These are phyloP conservation scores for Artemisia annua DNA, from an alignment of 129 eudicot species.

Conservation along the genomic window DNA sequence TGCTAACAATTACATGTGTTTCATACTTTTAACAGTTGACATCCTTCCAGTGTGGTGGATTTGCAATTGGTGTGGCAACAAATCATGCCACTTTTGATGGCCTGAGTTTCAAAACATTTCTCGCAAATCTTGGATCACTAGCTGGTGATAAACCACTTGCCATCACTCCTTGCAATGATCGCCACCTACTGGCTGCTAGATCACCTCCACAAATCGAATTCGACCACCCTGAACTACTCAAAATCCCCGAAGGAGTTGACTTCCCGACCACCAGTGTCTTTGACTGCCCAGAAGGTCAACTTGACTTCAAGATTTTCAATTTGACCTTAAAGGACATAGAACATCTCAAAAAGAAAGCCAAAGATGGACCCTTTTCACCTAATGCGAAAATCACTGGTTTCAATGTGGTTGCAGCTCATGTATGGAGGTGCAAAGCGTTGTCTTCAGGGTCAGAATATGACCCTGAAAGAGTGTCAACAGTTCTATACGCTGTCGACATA, in stretches of 20 bases:
- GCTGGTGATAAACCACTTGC: conserved; percentile 54
- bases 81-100: conserved; percentile 84
- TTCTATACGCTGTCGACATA: conserved; percentile 63
- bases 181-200: conserved; percentile 71
- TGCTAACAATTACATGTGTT: conserved; percentile 8
- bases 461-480: conserved; percentile 43
- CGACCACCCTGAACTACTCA: conserved; percentile 76
- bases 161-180: conserved; percentile 62
- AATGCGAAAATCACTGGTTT: conserved; percentile 56
- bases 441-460: conserved; percentile 31
- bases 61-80: conserved; percentile 69
- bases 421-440: conserved; percentile 92
- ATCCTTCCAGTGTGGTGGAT: conserved; percentile 86
- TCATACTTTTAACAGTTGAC: conserved; percentile 54
- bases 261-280: conserved; percentile 49
- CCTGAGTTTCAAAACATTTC: conserved; percentile 58
- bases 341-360: conserved; percentile 54
- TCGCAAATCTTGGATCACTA: conserved; percentile 65
- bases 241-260: conserved; percentile 34
- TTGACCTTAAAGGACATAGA: conserved; percentile 53
- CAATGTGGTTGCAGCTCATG: conserved; percentile 71
- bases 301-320: conserved; percentile 59
- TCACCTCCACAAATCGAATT: conserved; percentile 73
- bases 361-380: conserved; percentile 14
- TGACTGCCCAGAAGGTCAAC: conserved; percentile 46